Evolutionary conservation across 169 alveolate genomes (phyloP), one percentile per base, ranked within the genome.

Genomic region (Cryptosporidium bovis): DNA sequence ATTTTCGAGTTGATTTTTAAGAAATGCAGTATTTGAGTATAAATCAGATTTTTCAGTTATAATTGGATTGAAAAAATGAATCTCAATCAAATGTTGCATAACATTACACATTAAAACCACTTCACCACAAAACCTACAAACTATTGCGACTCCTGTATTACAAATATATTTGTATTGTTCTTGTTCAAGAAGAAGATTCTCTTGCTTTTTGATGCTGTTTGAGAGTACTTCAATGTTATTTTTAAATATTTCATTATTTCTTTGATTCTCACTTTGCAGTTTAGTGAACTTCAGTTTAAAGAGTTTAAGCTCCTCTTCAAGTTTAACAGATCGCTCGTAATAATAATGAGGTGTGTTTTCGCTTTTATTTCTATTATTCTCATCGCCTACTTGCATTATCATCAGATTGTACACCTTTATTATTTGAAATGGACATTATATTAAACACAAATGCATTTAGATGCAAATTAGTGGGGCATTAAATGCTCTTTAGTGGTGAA

Each of bases 141-240:
- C 29, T 60, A 77, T 77, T 60, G 87, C 87, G 27, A 56, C 60
- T 4, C 87, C 87, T 4, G 64, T 62, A 40, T 71, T 77, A 77
- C 87, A 77, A 58, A 77, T 77, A 24, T 77, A 71, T 40, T 71
- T 56, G 44, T 77, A 77, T 36, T 77, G 87, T n/a, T 77, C 87
- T 44, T 55, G 44, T 24, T 77, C 87, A 55, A 77, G 18, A 20
- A 77, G 71, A 7, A 62, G 4, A 77, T 20, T 20, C n/a, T 77
- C 87, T 16, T 77, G 69, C 31, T 77, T 77, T 34, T 50, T 24
- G 15, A 36, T 77, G 13, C 65, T 24, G 1, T 50, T 29, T 4
- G 33, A 0, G 7, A 77, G 36, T 4, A 36, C 51, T 44, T 77
- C 71, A 40, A 77, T 60, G 18, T 77, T 71, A 51, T 24, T 60